Percentiles rank a stretch among this genome's conserved stretches.
These are phyloP conservation scores for Fusarium sororula DNA, from an alignment of 2,329 filamentous ascomycete genomes.

Conservation along the genomic window DNA sequence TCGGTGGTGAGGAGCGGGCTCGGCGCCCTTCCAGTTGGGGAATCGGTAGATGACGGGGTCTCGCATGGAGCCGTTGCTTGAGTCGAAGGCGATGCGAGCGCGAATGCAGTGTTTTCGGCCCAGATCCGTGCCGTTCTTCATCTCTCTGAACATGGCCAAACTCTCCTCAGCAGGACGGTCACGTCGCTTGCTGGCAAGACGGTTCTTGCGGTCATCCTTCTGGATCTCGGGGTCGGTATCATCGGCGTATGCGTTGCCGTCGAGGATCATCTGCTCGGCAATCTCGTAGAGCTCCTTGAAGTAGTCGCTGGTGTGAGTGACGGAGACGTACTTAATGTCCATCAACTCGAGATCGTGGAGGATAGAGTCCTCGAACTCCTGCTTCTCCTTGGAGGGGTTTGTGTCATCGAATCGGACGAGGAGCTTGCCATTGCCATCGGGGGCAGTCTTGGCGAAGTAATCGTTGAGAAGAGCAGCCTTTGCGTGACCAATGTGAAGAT, in stretches of 20 bases:
- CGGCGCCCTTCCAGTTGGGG: slow-evolving; percentile 66
- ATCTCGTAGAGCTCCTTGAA: slow-evolving; percentile 92
- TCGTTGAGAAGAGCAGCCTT: slow-evolving; percentile 95
- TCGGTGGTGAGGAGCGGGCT: slow-evolving; percentile 70
- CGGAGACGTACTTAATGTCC: slow-evolving; percentile 87
- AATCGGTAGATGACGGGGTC: slow-evolving; percentile 98
- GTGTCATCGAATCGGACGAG: slow-evolving; percentile 96
- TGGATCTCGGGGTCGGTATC: slow-evolving; percentile 92
- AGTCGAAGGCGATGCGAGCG: slow-evolving; percentile 90
- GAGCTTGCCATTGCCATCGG: slow-evolving; percentile 90
- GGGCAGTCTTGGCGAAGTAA: slow-evolving; percentile 94
- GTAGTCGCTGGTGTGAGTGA: slow-evolving; percentile 94
- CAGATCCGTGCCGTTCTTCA: slow-evolving; percentile 85
- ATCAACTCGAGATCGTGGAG: slow-evolving; percentile 90
- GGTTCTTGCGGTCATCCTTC: slow-evolving; percentile 84
- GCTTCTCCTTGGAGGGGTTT: slow-evolving; percentile 96
- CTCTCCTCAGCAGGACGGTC: slow-evolving; percentile 84
- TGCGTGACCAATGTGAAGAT: slow-evolving; percentile 94
- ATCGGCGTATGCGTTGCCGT: slow-evolving; percentile 91
- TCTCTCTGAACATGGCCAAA: slow-evolving; percentile 86
- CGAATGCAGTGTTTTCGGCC: slow-evolving; percentile 90
- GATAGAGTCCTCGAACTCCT: slow-evolving; percentile 94
- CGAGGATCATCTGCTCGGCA: slow-evolving; percentile 83
- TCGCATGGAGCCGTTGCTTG: slow-evolving; percentile 93
- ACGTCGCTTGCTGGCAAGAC: slow-evolving; percentile 82